phyloP scores from a whole-genome alignment of 345 rosid genomes.

The Corchorus capsularis region DNA sequence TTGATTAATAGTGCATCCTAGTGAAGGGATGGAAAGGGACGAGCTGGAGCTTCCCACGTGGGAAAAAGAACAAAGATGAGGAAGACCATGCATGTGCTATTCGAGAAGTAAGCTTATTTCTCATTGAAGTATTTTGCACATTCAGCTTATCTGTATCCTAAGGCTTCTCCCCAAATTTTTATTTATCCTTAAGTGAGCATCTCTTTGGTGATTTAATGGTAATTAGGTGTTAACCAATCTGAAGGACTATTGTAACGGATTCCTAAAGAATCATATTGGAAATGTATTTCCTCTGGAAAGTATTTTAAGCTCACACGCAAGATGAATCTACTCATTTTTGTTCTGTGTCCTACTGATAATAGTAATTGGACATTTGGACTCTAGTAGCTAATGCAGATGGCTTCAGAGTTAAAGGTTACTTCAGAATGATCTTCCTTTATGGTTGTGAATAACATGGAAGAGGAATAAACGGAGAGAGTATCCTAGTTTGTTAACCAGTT shows the following conservation, averaged over 20 bases:
- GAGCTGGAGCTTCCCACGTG: slow-evolving; percentile 99
- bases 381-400: slow-evolving; percentile 11
- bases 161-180: slow-evolving; percentile 2
- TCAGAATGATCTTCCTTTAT: not conserved
- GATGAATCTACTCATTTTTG: not conserved
- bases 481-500: not conserved
- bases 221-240: slow-evolving; percentile 7
- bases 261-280: slow-evolving; percentile 13
- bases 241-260: not conserved
- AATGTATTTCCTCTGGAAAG: not conserved
- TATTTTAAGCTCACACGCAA: not conserved
- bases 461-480: not conserved
- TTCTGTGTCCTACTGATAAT: not conserved
- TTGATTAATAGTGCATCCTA: slow-evolving; percentile 64
- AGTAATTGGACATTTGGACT: not conserved
- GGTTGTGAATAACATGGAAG: not conserved
- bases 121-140: not conserved
- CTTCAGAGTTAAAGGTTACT: not conserved
- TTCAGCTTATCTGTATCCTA: not conserved
- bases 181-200: not conserved
- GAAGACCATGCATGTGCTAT: slow-evolving; percentile 97
- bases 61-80: slow-evolving; percentile 99
- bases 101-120: slow-evolving; percentile 65
- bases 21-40: slow-evolving; percentile 99
- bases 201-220: not conserved